Conservation (phyloP, 2,329 filamentous ascomycete species). For the Penicillium fuscoglaucum region DNA sequence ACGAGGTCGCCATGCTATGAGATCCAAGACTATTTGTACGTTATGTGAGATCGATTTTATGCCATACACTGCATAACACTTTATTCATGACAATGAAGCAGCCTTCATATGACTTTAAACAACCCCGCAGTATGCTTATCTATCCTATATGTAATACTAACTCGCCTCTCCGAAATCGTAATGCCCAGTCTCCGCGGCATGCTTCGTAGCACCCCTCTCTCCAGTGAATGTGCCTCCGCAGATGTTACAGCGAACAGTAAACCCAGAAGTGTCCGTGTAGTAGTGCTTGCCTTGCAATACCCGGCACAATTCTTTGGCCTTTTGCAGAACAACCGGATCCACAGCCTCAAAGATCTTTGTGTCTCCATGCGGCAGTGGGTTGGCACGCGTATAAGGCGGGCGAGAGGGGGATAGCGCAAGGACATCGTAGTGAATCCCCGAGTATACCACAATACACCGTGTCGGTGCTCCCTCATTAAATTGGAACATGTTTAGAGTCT, state of each 20-base stretch:
- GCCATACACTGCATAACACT: constrained; percentile 9
- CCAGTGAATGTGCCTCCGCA: constrained; percentile 48
- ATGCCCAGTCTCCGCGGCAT: constrained; percentile 50
- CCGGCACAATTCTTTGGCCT: constrained; percentile 63
- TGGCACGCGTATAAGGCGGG: constrained; percentile 56
- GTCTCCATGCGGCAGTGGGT: constrained; percentile 71
- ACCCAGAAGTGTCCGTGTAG: constrained; percentile 81
- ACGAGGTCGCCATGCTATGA: constrained; percentile 43
- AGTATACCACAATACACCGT: constrained; percentile 82
- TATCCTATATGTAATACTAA: constrained; percentile 19
- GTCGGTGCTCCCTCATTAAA: constrained; percentile 73
- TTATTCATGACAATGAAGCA: constrained; percentile 6
- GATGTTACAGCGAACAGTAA: constrained; percentile 73
- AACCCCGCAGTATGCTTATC: neutral
- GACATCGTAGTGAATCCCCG: constrained; percentile 90
- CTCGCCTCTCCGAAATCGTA: constrained; percentile 52
- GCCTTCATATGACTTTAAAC: neutral
- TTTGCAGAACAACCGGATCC: constrained; percentile 58
- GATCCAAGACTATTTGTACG: constrained; percentile 20
- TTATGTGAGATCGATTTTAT: constrained; percentile 22
- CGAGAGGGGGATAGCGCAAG: constrained; percentile 71
- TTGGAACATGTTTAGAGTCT: constrained; percentile 64
- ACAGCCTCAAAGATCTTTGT: constrained; percentile 68
- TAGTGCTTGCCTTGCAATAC: constrained; percentile 74
- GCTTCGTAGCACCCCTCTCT: constrained; percentile 49